Evolutionary conservation across 208 protist species (phyloP).

Genomic region (Wallacemonas sp.): DNA sequence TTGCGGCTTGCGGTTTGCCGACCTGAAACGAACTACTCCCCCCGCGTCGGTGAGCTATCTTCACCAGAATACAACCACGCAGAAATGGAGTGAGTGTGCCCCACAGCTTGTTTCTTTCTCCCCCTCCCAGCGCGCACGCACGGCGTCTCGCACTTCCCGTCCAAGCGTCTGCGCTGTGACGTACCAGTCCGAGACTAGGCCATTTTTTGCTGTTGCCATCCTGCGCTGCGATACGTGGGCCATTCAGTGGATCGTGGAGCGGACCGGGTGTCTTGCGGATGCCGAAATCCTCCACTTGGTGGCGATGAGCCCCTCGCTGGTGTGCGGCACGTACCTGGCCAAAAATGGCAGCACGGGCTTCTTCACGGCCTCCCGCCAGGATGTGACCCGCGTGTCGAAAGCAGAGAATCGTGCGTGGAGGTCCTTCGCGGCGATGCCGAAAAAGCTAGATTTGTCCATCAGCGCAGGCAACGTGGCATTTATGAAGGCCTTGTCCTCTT

Average conservation of each 20-base stretch:
- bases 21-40: background rate
- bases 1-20: conserved; percentile 5
- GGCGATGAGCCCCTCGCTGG: conserved; percentile 23
- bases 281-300: conserved; percentile 24
- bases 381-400: conserved; percentile 23
- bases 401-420: conserved; percentile 14
- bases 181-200: conserved; percentile 26
- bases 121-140: background rate
- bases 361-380: conserved; percentile 36
- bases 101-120: conserved; percentile 3
- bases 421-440: conserved; percentile 8
- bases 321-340: conserved; percentile 28
- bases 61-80: background rate
- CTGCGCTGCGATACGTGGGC: conserved; percentile 86
- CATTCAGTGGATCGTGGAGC: conserved; percentile 63
- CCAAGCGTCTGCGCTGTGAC: conserved; percentile 11
- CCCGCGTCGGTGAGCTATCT: conserved; percentile 1
- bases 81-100: background rate
- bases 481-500: conserved; percentile 10
- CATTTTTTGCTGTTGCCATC: conserved; percentile 55
- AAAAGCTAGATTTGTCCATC: background rate
- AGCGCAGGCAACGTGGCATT: background rate
- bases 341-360: conserved; percentile 13
- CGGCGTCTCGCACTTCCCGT: background rate
- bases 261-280: conserved; percentile 22